Percentiles rank a stretch among this genome's conserved stretches.
Conservation (phyloP, 1,284 basidiomycete genomes). For the Mrakiaceae sp. region DNA sequence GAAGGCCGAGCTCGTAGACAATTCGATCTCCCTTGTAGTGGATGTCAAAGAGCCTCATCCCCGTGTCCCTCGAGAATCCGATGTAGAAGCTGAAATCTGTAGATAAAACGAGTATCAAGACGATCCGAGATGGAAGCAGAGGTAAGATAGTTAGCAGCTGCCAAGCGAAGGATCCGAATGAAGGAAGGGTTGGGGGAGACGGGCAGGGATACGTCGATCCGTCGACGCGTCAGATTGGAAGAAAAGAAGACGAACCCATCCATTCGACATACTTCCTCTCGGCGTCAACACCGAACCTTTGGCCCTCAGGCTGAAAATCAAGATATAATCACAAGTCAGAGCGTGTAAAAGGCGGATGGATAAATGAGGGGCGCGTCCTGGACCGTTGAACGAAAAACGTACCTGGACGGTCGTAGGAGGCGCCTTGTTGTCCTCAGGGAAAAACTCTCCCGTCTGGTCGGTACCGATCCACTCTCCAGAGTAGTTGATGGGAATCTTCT, state of each 20-base stretch:
- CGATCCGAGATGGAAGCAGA: background rate
- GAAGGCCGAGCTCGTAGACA: slow-evolving; percentile 26
- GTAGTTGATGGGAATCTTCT: slow-evolving; percentile 22
- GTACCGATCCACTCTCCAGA: slow-evolving; percentile 25
- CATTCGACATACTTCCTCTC: slow-evolving; percentile 27
- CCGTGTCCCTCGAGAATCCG: slow-evolving; percentile 29
- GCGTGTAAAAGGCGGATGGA: no score
- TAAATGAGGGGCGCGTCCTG: no score
- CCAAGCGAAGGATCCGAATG: no score
- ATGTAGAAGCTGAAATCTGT: slow-evolving; percentile 26
- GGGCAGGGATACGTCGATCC: no score
- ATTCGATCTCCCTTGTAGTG: slow-evolving; percentile 29
- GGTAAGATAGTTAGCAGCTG: background rate
- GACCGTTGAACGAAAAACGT: no score
- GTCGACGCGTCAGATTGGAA: background rate
- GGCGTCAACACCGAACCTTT: slow-evolving; percentile 28
- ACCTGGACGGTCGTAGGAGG: slow-evolving; percentile 26
- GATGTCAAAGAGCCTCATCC: slow-evolving; percentile 28
- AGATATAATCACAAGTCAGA: no score
- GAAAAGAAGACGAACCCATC: slow-evolving; percentile 17
- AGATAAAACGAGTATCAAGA: slow-evolving; percentile 17
- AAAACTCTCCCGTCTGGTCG: slow-evolving; percentile 20
- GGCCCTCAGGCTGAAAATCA: slow-evolving; percentile 22
- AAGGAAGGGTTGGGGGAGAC: no score
- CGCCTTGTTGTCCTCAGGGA: slow-evolving; percentile 24